Evolutionary conservation across 768 basidiomycete species (phyloP), one percentile per base, ranked within the genome.

Genomic region (Cystofilobasidium macerans): DNA sequence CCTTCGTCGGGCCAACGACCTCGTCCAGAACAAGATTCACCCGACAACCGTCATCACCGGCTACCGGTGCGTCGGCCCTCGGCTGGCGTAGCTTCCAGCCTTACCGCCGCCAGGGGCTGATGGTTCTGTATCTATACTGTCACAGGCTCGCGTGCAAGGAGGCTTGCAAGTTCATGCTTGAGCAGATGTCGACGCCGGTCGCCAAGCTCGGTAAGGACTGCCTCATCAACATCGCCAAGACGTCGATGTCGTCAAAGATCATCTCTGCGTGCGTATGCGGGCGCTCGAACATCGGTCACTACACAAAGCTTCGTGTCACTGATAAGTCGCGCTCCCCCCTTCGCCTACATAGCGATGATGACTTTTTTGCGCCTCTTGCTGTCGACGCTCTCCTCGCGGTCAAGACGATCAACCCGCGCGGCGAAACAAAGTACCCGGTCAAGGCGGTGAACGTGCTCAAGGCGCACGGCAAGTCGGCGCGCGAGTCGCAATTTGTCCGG

Each of bases 11-110:
- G 95, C 94, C 63, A 98, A 98, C 75, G 95, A 98, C 75, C 86
- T 99, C 51, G 92, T 99, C 70, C 90, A 95, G 78, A 86, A 89
- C 70, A 97, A 91, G 78, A 97, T 99, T 61, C 95, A 99, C 76
- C 95, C 95, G 0, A 99, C 95, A 1, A 98, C 95, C 8, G 94
- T 99, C 78, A 99, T 99, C 77, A 95, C 94, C 20, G 95, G 95
- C 0, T 99, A 98, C 79, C 81, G 95, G 71, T 77, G 36, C 68
- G 75, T 69, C 30, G 26, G 6, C 30, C 43, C 65, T 40, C 1
- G 4, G n/a, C 51, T 66, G 33, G 30, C 38, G 33, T 28, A 28
- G 38, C 40, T 28, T 26, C 57, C 36, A 24, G 33, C n/a, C n/a
- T 13, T 35, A 20, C n/a, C 22, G 12, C 26, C 40, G 42, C 40